Conservation (phyloP, 225 moss, liverwort and hornwort genomes). For the Physcomitrellopsis africana region DNA sequence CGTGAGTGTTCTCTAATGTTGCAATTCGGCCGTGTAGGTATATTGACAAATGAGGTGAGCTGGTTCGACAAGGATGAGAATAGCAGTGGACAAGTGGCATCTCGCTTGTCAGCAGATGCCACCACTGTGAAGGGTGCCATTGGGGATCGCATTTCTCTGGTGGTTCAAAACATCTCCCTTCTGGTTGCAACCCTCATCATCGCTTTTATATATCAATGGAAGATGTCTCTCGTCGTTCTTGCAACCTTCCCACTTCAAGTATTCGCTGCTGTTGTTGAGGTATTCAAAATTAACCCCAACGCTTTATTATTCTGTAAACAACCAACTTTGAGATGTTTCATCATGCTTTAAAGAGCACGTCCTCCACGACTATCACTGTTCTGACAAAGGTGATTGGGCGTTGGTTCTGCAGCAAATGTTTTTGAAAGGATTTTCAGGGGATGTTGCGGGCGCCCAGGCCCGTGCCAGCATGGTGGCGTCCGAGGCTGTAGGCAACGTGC, state of each 20-base stretch:
- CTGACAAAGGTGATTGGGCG: too few species aligned
- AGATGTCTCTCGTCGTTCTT: slow-evolving; percentile 57
- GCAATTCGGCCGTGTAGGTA: slow-evolving; percentile 29
- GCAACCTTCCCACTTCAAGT: slow-evolving; percentile 63
- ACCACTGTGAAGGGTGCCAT: slow-evolving; percentile 70
- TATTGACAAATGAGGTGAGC: slow-evolving; percentile 61
- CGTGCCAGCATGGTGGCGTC: slow-evolving; percentile 33
- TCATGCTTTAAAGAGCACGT: too few species aligned
- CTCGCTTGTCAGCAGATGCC: slow-evolving; percentile 62
- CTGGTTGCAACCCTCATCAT: slow-evolving; percentile 52
- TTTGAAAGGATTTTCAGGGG: slow-evolving; percentile 33
- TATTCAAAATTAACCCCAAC: too few species aligned
- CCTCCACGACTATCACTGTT: too few species aligned
- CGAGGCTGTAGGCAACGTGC: slow-evolving; percentile 35
- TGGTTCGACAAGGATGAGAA: slow-evolving; percentile 70
- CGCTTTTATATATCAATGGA: slow-evolving; percentile 49
- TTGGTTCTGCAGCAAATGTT: slow-evolving; percentile 27
- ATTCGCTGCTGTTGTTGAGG: slow-evolving; percentile 53
- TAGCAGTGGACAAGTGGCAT: slow-evolving; percentile 56
- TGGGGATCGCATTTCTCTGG: slow-evolving; percentile 57
- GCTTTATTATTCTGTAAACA: too few species aligned
- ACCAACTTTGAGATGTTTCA: too few species aligned
- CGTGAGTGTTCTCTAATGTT: slow-evolving; percentile 5
- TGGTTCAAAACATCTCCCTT: slow-evolving; percentile 52
- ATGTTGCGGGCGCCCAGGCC: slow-evolving; percentile 25